Percentiles rank a stretch among this genome's conserved stretches.
These are phyloP conservation scores for Termitomyces sp. DNA, from an alignment of 768 basidiomycete species.

Conservation along the genomic window DNA sequence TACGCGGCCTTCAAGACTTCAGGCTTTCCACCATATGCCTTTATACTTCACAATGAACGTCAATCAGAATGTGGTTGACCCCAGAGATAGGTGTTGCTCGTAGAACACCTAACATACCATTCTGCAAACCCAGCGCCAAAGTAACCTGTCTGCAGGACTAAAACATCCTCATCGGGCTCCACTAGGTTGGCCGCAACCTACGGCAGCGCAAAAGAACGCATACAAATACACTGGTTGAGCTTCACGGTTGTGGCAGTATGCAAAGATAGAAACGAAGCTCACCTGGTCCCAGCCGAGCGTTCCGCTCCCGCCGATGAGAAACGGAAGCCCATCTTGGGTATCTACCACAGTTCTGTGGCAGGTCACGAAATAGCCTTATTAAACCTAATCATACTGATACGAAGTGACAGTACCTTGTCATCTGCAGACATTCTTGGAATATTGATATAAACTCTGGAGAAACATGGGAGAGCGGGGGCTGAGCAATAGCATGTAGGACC, in stretches of 20 bases:
- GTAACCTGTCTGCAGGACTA: slow-evolving; percentile 85
- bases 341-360: slow-evolving; percentile 55
- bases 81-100: slow-evolving; percentile 44
- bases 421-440: slow-evolving; percentile 72
- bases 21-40: slow-evolving; percentile 75
- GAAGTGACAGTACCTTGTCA: slow-evolving; percentile 48
- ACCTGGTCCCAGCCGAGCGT: slow-evolving; percentile 91
- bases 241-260: background rate
- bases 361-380: background rate
- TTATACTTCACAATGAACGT: background rate
- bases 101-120: slow-evolving; percentile 44
- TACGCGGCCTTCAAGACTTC: slow-evolving; percentile 66
- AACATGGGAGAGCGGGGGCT: slow-evolving; percentile 75
- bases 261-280: slow-evolving; percentile 10
- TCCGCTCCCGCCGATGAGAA: slow-evolving; percentile 83
- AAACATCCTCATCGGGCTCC: slow-evolving; percentile 61
- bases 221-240: background rate
- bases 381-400: background rate
- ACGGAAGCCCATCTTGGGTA: slow-evolving; percentile 64
- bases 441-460: slow-evolving; percentile 77
- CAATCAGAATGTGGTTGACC: background rate
- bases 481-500: slow-evolving; percentile 81
- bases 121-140: slow-evolving; percentile 84
- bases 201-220: background rate
- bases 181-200: slow-evolving; percentile 82